Base-by-base conservation (phyloP, 1,284 basidiomycete genomes). In the Calocybe gambosa region DNA sequence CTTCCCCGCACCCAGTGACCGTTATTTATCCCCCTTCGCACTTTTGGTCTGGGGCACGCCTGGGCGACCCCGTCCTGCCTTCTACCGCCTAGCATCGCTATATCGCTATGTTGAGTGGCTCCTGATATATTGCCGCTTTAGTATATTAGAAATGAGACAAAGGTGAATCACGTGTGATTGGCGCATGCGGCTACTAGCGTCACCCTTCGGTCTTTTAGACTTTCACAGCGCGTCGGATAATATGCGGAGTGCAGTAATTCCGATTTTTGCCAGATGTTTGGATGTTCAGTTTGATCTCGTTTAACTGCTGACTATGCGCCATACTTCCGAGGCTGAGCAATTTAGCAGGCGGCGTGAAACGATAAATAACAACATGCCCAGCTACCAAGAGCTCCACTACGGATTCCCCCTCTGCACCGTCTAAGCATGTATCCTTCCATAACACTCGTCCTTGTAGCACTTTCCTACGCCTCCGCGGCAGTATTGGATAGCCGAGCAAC, bases 11-110 rank as follows among this genome's bases (percentile, higher is more conserved):
- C 5, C 9, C 25, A 9, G 25, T 26, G 16, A 66, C 60, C 4
- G 58, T 66, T 3, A 40, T 63, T n/a, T n/a, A n/a, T n/a, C 21
- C 45, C 50, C 18, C 46, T 58, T 16, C 54, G 58, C 45, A 55
- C 46, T 34, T 41, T 45, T 33, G 37, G 45, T 31, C 43, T 55
- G n/a, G 45, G 42, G n/a, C 9, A 26, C 25, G 5, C 25, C 25
- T 26, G 5, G 25, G 9, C 25, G n/a, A n/a, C n/a, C n/a, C n/a
- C n/a, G n/a, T n/a, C n/a, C n/a, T n/a, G n/a, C n/a, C n/a, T n/a
- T n/a, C 25, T 9, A 26, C 9, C 25, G 25, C 5, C 25, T 26
- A 26, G 9, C 25, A 5, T 26, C 25, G 25, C 25, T 26, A 26
- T 26, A 5, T 9, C 5, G 5, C 9, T 5, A 9, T 5, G 25